Base-by-base conservation (phyloP, 2,329 filamentous ascomycete genomes). In the Pseudogymnoascus sp. region DNA sequence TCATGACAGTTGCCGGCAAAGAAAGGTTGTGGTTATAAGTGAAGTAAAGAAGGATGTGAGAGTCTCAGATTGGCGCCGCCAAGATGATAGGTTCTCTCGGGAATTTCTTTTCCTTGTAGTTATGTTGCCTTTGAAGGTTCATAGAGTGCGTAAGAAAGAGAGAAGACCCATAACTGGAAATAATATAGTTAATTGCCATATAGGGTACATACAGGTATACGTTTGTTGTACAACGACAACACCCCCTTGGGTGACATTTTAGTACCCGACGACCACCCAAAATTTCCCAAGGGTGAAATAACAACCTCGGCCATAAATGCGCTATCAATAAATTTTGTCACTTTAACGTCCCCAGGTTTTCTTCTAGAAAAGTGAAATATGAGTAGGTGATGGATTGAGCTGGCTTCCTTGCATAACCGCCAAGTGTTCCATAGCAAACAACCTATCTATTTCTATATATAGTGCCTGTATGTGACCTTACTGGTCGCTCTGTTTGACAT, bases 381-480 rank as follows among this genome's bases (percentile, higher is more conserved):
- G 50, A 56, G 50, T 56, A 56, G n/a, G 50, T 35, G 28, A 14
- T 56, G 50, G 50, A 56, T 56, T 56, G 50, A 56, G 50, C 50
- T 35, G 14, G 50, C 28, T 56, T 56, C 50, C 28, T 56, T 56
- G 28, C 50, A 56, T 56, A 56, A 56, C 50, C n/a, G 28, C 28
- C 50, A 56, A 33, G 28, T 35, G 28, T 56, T 35, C 50, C 25
- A 56, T 56, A 56, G 50, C 28, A 56, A 56, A 56, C 50, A 56
- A 56, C 35, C 50, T 56, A 56, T 56, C 28, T 56, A 56, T 56
- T 56, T 33, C 28, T 56, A 56, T 56, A 56, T 56, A 56, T 56
- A 56, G 50, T 56, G 50, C 50, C 50, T 33, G 50, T 33, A 56
- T 56, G 28, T 56, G 50, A 35, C 21, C n/a, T 31, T 53, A 53